Evolutionary conservation across 164 flowering plant species (phyloP), one percentile per base, ranked within the genome.

Genomic region (Vitis vinifera): DNA sequence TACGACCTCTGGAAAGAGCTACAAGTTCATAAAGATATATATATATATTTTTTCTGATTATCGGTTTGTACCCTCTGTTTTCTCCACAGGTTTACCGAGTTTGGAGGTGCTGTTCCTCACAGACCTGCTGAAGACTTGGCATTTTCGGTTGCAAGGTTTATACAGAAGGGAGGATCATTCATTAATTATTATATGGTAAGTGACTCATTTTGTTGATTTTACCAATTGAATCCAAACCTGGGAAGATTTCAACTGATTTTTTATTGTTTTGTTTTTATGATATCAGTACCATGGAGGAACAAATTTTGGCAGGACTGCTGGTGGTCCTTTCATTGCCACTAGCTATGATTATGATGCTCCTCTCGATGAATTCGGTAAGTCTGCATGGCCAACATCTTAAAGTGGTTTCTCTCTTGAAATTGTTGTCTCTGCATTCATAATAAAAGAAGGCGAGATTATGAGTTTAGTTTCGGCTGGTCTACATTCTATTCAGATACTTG

Each of bases 291-390:
- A 96, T 73, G 99, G 99, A 11, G 99, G 99, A 79, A 96, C 99
- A 51, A 96, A 96, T 73, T 96, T 96, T 68, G 99, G 97, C 14
- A 79, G 98, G 75, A 96, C 99, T 19, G 94, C 99, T 70, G 99
- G 99, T 69, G 98, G 99, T 65, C 99, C 98, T 17, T 96, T 96
- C 71, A 96, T 96, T 64, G 88, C 99, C 49, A 96, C 99, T 62
- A 93, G 97, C 71, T 96, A 93, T 78, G 99, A 96, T 68, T 96
- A 96, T 82, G 99, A 96, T 85, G 98, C 99, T 65, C 99, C 98
- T 56, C 79, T 96, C 56, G 99, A 96, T 83, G 99, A 96, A 84
- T 96, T 85, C 72, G 99, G 99, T 93, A 89, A n/a, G n/a, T n/a
- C n/a, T n/a, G n/a, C n/a, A n/a, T n/a, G n/a, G n/a, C n/a, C n/a